A percentile compares a stretch with the other conserved stretches of the same genome.
Conservation (phyloP, 306 rosid genomes). For the Lathyrus sativus region DNA sequence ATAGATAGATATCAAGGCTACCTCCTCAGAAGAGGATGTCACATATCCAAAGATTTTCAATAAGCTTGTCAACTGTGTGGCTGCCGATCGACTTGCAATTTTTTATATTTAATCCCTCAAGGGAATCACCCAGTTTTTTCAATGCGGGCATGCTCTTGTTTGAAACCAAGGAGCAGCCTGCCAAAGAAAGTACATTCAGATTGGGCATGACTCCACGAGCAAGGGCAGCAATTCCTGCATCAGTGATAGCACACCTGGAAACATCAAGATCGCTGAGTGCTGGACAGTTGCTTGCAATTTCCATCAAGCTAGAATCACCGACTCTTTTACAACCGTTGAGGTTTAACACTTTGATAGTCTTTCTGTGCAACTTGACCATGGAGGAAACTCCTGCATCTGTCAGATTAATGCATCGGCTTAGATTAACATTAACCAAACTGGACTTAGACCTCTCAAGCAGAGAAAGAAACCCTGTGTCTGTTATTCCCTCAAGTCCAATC, state of each 20-base stretch:
- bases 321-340: conserved; percentile 70
- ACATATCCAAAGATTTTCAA: conserved; percentile 70
- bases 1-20: conserved; percentile 10
- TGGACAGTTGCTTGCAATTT: conserved; percentile 66
- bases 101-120: conserved; percentile 74
- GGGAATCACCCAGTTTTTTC: conserved; percentile 59
- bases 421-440: conserved; percentile 70
- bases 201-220: conserved; percentile 48
- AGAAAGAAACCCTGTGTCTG: conserved; percentile 69
- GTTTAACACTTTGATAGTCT: conserved; percentile 67
- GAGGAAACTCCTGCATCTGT: conserved; percentile 61
- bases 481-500: conserved; percentile 66
- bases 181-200: conserved; percentile 72
- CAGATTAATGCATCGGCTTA: conserved; percentile 69
- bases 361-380: conserved; percentile 60
- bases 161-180: conserved; percentile 66
- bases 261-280: conserved; percentile 72
- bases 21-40: conserved; percentile 70
- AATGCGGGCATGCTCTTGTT: conserved; percentile 65
- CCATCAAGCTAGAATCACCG: conserved; percentile 62
- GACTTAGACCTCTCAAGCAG: conserved; percentile 63
- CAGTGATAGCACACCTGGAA: conserved; percentile 70
- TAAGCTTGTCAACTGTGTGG: conserved; percentile 54
- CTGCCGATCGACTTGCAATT: conserved; percentile 70
- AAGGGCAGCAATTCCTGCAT: conserved; percentile 66